A percentile compares a stretch with the other conserved stretches of the same genome.
Conservation (phyloP, 2,329 filamentous ascomycete genomes). For the Paramyrothecium roridum region DNA sequence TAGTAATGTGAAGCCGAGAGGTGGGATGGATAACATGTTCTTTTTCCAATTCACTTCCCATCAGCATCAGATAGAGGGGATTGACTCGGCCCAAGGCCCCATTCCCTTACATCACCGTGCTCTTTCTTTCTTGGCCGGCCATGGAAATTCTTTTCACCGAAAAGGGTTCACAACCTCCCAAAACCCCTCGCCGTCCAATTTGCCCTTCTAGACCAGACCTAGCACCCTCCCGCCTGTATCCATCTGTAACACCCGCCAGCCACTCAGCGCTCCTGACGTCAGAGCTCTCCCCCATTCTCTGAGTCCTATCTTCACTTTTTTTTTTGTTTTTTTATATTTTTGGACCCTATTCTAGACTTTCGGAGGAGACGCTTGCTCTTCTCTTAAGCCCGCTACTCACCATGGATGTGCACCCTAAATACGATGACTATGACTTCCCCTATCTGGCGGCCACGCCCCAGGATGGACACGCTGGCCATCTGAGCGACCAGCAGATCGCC, state of each 20-base stretch:
- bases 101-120: neutral
- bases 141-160: neutral
- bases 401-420: slow-evolving; percentile 63
- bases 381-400: slow-evolving; percentile 1
- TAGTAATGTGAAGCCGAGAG: no score
- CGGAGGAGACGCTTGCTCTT: neutral
- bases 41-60: no score
- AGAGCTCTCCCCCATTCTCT: neutral
- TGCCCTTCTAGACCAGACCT: neutral
- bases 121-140: neutral
- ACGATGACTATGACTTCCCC: slow-evolving; percentile 95
- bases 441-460: slow-evolving; percentile 68
- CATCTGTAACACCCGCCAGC: neutral
- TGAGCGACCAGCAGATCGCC: slow-evolving; percentile 83
- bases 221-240: neutral
- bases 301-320: neutral
- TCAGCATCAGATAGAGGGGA: no score
- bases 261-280: neutral
- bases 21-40: no score
- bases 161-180: neutral
- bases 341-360: neutral
- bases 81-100: no score
- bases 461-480: slow-evolving; percentile 82
- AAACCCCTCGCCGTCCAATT: neutral
- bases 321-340: neutral